Evolutionary conservation across 805 yeast genomes (phyloP).

Genomic region (Saccharomyces jurei): DNA sequence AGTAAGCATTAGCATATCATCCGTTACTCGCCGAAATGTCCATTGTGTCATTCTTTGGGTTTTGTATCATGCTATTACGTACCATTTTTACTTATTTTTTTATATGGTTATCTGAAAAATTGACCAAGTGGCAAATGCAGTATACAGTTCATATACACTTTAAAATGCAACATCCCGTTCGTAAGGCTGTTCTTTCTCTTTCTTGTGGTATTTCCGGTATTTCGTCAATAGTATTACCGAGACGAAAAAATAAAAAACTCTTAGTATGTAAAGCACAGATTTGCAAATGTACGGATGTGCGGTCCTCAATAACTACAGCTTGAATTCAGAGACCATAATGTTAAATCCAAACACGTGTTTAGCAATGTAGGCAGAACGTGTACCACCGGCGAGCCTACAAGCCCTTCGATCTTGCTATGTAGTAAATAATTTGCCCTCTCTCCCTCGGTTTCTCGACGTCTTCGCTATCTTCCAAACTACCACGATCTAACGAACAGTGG

Average conservation of each 20-base stretch:
- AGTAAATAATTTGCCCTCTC: conserved; percentile 58
- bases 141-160: background rate
- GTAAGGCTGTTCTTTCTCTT: background rate
- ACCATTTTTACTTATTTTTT: conserved; percentile 15
- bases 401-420: conserved; percentile 34
- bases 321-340: background rate
- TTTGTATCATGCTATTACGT: conserved; percentile 7
- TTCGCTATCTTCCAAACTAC: conserved; percentile 12
- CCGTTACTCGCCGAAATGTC: background rate
- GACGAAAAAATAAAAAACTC: background rate
- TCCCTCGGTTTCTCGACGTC: conserved; percentile 31
- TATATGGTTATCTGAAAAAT: background rate
- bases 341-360: background rate
- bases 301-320: background rate
- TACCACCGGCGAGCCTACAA: conserved; percentile 3
- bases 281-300: background rate
- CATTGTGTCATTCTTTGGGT: background rate
- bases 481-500: conserved; percentile 58
- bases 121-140: background rate
- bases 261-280: background rate
- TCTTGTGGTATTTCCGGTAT: background rate
- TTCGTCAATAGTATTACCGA: background rate
- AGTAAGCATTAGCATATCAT: background rate
- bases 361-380: background rate
- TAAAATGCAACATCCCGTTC: background rate